Evolutionary conservation across 805 yeast species (phyloP).

Genomic region (Wickerhamomyces canadensis): DNA sequence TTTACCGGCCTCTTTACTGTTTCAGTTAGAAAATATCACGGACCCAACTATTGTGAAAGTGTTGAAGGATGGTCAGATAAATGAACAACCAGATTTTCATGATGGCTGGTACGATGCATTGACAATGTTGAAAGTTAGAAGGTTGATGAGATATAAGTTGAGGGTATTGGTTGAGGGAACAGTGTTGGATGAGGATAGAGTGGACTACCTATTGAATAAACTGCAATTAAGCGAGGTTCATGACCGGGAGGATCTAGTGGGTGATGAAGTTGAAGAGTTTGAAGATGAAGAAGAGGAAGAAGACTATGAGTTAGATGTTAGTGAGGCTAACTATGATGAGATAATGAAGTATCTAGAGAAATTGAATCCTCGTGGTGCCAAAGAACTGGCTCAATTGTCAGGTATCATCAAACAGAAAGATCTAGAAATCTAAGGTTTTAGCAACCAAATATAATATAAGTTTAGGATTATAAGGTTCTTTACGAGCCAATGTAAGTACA

Average conservation of each 20-base stretch:
- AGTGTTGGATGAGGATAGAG: constrained; percentile 34
- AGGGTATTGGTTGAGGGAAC: constrained; percentile 46
- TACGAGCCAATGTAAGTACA: too few relatives aligned
- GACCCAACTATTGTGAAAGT: constrained; percentile 55
- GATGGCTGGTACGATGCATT: constrained; percentile 79
- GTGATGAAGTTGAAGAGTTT: constrained; percentile 9
- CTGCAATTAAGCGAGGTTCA: constrained; percentile 13
- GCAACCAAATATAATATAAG: too few relatives aligned
- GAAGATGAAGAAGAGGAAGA: constrained; percentile 23
- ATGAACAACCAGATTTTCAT: constrained; percentile 43
- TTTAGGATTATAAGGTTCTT: too few relatives aligned
- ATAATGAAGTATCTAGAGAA: constrained; percentile 16
- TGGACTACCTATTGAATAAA: constrained; percentile 34
- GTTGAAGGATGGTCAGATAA: constrained; percentile 33
- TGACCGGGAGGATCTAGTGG: constrained; percentile 16
- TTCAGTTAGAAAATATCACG: constrained; percentile 73
- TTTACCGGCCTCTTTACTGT: constrained; percentile 63
- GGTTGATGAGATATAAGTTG: constrained; percentile 68
- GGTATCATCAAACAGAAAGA: constrained; percentile 16
- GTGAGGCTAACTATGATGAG: constrained; percentile 20
- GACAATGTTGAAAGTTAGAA: constrained; percentile 58
- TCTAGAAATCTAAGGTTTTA: constrained; percentile 2
- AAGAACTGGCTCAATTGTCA: constrained; percentile 12
- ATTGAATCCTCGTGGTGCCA: constrained; percentile 21
- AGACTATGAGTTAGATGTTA: constrained; percentile 24